Evolutionary conservation across 2,329 filamentous ascomycete species (phyloP), one percentile per base, ranked within the genome.

Genomic region (Furcasterigmium sp.): DNA sequence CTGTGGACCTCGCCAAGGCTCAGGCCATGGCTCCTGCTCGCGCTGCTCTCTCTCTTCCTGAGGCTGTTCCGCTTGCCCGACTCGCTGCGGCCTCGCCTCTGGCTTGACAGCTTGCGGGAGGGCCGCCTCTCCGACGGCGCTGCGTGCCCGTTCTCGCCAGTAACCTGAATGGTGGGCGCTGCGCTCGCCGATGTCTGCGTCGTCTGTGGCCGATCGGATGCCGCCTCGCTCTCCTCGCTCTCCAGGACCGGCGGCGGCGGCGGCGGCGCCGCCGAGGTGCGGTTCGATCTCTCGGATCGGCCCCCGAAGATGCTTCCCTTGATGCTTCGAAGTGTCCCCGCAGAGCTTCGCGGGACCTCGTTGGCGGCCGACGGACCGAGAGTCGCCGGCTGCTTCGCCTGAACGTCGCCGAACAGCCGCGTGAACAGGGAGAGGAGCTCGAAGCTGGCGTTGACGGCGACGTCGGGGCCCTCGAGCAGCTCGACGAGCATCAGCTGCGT

Each of bases 401-500:
- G 61, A 10, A 68, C 49, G 23, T 58, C 64, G 7, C 85, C 85
- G 60, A 95, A 97, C 0, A 98, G 70, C 48, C 86, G 77, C 3
- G 82, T 78, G 58, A 93, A 98, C 1, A 97, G 70, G 14, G 81
- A 81, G 17, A 98, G 69, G 30, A 98, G 72, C 62, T 96, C 90
- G 51, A 88, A 82, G 58, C 87, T 91, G 47, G 86, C 84, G 58
- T 95, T 95, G 40, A 97, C 87, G 15, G 93, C 91, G 44, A 84
- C 80, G 45, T 88, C 84, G 0, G 90, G 82, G 1, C 90, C 90
- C 58, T 96, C 90, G 4, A 88, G 69, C 14, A 93, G 69, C 63
- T 97, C 91, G 4, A 93, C 65, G 17, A 98, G 75, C 4, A 86
- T 78, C 46, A 98, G 72, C 56, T 97, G 91, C 10, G 91, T 96